phyloP scores from a whole-genome alignment of 805 yeast species.

The Vanderwaltozyma polyspora region DNA sequence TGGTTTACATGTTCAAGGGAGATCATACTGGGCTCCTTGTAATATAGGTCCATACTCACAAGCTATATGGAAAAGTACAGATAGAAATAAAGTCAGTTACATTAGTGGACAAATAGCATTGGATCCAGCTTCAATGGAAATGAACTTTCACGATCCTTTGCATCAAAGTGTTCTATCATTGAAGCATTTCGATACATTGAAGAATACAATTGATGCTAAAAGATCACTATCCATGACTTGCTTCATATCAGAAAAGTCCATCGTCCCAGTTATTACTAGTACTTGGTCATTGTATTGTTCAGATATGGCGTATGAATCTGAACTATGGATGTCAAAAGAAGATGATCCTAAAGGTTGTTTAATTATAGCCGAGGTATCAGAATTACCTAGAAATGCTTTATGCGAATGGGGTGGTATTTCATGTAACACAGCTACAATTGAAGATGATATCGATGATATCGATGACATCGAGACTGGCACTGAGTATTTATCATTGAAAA shows the following conservation, averaged over 20 bases:
- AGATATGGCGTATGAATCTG: conserved; percentile 12
- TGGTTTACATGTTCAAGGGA: conserved; percentile 84
- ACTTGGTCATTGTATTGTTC: conserved; percentile 39
- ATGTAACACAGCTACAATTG: conserved; percentile 28
- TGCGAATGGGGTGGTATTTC: conserved; percentile 70
- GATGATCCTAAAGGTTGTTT: conserved; percentile 25
- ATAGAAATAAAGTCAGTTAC: conserved; percentile 40
- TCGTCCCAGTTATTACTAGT: conserved; percentile 25
- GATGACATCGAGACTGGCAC: not conserved
- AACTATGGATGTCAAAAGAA: conserved; percentile 17
- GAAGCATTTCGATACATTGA: conserved; percentile 63
- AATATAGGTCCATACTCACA: conserved; percentile 98
- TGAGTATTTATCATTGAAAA: too few species aligned
- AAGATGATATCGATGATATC: conserved; percentile 25
- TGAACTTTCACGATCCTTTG: conserved; percentile 24
- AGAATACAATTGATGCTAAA: conserved; percentile 38
- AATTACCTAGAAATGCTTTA: conserved; percentile 50
- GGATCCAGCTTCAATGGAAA: conserved; percentile 56
- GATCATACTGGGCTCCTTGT: conserved; percentile 97
- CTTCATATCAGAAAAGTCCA: conserved; percentile 33
- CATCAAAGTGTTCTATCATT: conserved; percentile 45
- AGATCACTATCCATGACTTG: conserved; percentile 42
- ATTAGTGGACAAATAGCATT: conserved; percentile 90
- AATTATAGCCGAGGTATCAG: conserved; percentile 42
- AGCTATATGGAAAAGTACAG: conserved; percentile 38